Evolutionary conservation across 176 grass and related monocot species (phyloP), one percentile per base, ranked within the genome.

Genomic region (Rhynchospora breviuscula): DNA sequence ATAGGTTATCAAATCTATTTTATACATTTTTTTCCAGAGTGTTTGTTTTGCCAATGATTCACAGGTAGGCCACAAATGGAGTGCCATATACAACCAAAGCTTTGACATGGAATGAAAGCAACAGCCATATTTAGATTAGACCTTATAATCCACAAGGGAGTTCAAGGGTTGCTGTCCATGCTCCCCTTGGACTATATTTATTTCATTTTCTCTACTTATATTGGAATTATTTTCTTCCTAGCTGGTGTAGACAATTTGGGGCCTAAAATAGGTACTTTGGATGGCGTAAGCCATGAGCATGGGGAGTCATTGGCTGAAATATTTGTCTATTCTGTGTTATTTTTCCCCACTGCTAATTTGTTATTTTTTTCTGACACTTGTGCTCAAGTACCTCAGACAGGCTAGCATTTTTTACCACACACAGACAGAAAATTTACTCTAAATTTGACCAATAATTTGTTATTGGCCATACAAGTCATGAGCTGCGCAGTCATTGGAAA

Each of bases 21-120:
- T 59, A 52, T 25, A 40, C 35, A 40, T 40, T 40, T 40, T 40
- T 40, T 40, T 4, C 35, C 35, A 40, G 33, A 35, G 35, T 40
- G 1, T 5, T 40, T 40, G 2, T 40, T 40, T 40, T 4, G 35
- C 3, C 26, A 29, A 29, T 29, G 26, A 29, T 29, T 75, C 13
- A 33, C 23, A 78, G 25, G 11, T 56, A 31, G 48, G 23, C 8
- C 25, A 57, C 23, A 78, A 57, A 6, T 22, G 13, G 35, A 48
- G 58, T 5, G 79, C 35, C 56, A 60, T 44, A 63, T 18, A 81
- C 58, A 43, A 46, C 0, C 17, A 47, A 64, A 63, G 79, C 44
- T 81, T 81, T 81, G 79, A 62, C 79, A 81, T 81, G 11, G 11
- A 35, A 49, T 29, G 79, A 81, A 81, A 64, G 79, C 79, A 64